phyloP scores from a whole-genome alignment of 1,284 basidiomycete species.

The Naganishia cerealis region DNA sequence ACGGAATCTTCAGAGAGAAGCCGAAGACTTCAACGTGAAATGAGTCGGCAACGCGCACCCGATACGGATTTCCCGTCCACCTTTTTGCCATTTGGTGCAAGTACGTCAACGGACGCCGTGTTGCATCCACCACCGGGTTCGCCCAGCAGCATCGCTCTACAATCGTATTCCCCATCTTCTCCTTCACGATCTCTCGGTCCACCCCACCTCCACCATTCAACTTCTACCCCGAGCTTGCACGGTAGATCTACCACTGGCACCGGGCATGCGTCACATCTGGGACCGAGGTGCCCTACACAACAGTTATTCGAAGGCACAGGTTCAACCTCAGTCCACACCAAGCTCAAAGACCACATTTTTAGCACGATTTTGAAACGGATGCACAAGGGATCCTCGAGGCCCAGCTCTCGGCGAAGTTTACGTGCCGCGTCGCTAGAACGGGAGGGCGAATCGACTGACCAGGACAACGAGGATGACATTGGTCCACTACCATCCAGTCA shows the following conservation, averaged over 20 bases:
- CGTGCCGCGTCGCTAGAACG: slow-evolving; percentile 12
- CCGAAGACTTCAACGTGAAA: slow-evolving; percentile 6
- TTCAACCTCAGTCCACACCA: slow-evolving; percentile 86
- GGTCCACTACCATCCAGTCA: slow-evolving; percentile 41
- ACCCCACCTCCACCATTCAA: slow-evolving; percentile 46
- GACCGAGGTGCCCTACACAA: slow-evolving; percentile 45
- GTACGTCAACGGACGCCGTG: slow-evolving; percentile 10
- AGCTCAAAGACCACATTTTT: slow-evolving; percentile 89
- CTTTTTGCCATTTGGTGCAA: slow-evolving; percentile 19
- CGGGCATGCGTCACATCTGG: slow-evolving; percentile 33
- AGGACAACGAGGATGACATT: slow-evolving; percentile 27
- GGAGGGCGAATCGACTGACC: slow-evolving; percentile 29
- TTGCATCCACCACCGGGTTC: slow-evolving; percentile 43
- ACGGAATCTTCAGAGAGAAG: neutral
- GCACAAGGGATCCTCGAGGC: slow-evolving; percentile 41
- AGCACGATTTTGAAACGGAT: slow-evolving; percentile 75
- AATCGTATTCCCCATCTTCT: slow-evolving; percentile 39
- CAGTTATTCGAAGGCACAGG: slow-evolving; percentile 77
- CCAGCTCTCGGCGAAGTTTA: slow-evolving; percentile 34
- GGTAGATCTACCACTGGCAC: slow-evolving; percentile 20
- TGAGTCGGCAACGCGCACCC: slow-evolving; percentile 23
- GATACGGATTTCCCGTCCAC: slow-evolving; percentile 25
- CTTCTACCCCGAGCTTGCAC: slow-evolving; percentile 45
- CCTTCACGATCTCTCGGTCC: slow-evolving; percentile 29
- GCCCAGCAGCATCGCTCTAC: slow-evolving; percentile 37